Conservation (phyloP, 495 filamentous ascomycete genomes). For the Usnea hakonensis region DNA sequence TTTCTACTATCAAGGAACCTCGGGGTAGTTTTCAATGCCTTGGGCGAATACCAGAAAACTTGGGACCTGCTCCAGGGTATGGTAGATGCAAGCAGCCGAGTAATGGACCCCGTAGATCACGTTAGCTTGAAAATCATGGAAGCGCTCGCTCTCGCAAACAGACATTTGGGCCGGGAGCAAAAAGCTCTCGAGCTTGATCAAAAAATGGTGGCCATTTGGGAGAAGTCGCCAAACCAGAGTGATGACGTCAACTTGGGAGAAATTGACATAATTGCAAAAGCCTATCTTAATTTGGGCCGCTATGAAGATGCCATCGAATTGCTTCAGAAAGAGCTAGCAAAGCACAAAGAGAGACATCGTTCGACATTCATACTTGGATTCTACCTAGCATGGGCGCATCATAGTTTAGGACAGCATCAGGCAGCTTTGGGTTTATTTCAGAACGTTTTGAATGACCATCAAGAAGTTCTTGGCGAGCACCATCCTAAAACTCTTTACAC, state of each 20-base stretch:
- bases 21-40: no score
- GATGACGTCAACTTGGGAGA: neutral
- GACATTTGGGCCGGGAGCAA: slow-evolving; percentile 12
- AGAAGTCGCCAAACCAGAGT: neutral
- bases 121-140: slow-evolving; percentile 15
- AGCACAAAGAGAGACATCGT: neutral
- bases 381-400: neutral
- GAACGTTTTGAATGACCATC: neutral
- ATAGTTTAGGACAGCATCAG: neutral
- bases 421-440: neutral
- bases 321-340: neutral
- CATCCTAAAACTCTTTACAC: neutral
- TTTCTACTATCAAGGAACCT: neutral
- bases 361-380: no score
- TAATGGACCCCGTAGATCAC: slow-evolving; percentile 6
- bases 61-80: neutral
- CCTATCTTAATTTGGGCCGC: neutral
- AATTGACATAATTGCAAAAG: neutral
- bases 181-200: slow-evolving; percentile 6
- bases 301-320: neutral
- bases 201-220: neutral
- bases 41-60: neutral
- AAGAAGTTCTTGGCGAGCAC: neutral
- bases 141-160: slow-evolving; percentile 14
- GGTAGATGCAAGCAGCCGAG: neutral